These are phyloP conservation scores for Rubroboletus pulcherrimus DNA, from an alignment of 768 basidiomycete species.

Conservation along the genomic window DNA sequence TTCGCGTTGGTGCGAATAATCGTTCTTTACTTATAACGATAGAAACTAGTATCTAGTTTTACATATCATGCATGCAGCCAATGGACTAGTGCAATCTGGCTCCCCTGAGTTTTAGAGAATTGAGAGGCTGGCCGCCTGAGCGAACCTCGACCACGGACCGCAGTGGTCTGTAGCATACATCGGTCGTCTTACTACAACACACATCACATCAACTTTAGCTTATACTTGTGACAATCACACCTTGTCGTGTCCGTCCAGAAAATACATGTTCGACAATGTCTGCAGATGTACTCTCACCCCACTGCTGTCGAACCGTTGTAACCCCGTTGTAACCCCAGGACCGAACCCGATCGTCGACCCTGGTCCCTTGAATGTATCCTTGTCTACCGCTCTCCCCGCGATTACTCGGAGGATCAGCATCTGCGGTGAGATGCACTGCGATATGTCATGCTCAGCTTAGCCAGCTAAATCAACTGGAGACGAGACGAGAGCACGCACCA, in stretches of 20 bases:
- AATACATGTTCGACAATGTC: not conserved
- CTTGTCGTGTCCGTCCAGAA: not conserved
- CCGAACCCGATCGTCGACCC: slow-evolving; percentile 12
- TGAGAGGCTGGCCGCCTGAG: not conserved
- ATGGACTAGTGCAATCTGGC: too few species aligned
- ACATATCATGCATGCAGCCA: not conserved
- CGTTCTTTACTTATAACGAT: not conserved
- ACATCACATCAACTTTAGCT: not conserved
- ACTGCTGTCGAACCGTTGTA: not conserved
- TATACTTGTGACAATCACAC: not conserved
- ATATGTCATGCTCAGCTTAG: not conserved
- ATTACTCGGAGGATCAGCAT: slow-evolving; percentile 25
- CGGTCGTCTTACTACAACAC: not conserved
- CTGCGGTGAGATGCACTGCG: slow-evolving; percentile 28
- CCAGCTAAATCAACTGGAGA: too few species aligned
- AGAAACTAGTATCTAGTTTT: not conserved
- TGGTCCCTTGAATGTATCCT: not conserved
- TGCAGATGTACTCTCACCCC: not conserved
- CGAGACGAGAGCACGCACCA: slow-evolving; percentile 8
- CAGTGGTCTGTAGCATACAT: not conserved
- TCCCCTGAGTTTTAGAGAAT: not conserved
- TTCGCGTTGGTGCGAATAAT: too few species aligned
- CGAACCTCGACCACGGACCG: not conserved
- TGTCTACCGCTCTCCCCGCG: slow-evolving; percentile 10
- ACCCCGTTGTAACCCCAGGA: not conserved